phyloP scores from a whole-genome alignment of 192 early-diverging fungal species.

The Funneliformis geosporum region DNA sequence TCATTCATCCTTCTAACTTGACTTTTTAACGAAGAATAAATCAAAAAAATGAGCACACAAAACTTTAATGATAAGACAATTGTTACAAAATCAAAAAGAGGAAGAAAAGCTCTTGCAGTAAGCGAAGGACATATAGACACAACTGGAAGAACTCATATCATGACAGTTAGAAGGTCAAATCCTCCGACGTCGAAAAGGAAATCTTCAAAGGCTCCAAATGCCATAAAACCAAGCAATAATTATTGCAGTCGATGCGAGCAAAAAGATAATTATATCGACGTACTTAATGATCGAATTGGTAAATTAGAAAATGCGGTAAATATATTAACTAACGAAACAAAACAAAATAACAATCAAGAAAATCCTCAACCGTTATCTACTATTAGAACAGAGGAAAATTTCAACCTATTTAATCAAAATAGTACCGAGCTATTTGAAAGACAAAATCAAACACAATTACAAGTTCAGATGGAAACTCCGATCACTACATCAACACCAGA shows the following conservation, averaged over 20 bases:
- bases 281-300: background rate
- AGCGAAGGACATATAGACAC: conserved; percentile 3
- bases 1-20: too few relatives aligned
- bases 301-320: background rate
- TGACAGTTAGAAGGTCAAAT: background rate
- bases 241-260: conserved; percentile 4
- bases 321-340: background rate
- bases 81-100: background rate
- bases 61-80: background rate
- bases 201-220: background rate
- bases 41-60: background rate
- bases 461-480: background rate
- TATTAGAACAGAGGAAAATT: background rate
- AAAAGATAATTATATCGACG: background rate
- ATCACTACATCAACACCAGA: too few relatives aligned
- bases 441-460: background rate
- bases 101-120: background rate
- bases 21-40: too few relatives aligned
- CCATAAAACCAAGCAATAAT: background rate
- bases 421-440: background rate
- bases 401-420: background rate
- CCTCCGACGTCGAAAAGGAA: background rate
- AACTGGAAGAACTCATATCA: background rate
- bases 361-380: background rate
- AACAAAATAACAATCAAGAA: background rate